These are phyloP conservation scores for Terana coerulea DNA, from an alignment of 768 basidiomycete species.

Conservation along the genomic window DNA sequence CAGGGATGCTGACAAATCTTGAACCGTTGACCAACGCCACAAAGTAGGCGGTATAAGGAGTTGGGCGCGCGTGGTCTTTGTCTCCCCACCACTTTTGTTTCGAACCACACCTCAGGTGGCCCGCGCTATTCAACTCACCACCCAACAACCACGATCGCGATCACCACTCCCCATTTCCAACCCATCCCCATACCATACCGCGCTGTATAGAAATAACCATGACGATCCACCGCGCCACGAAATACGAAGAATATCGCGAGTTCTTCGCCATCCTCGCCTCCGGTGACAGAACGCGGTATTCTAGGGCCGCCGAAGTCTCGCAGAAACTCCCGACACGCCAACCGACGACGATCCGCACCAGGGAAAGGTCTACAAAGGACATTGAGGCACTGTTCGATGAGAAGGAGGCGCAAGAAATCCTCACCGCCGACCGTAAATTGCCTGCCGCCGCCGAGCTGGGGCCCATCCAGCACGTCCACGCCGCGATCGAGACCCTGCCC, in stretches of 20 bases:
- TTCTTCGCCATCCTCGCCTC: slow-evolving; percentile 1
- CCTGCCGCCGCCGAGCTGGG: background rate
- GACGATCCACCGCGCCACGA: background rate
- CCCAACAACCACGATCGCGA: background rate
- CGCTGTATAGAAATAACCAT: background rate
- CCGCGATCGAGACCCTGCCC: background rate
- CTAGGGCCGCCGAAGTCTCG: background rate
- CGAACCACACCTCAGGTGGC: background rate
- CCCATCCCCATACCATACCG: background rate
- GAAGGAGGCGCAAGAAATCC: background rate
- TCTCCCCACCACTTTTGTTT: background rate
- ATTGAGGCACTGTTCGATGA: background rate
- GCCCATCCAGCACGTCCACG: background rate
- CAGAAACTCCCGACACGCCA: background rate
- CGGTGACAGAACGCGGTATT: background rate
- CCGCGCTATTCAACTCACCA: background rate
- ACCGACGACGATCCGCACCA: background rate
- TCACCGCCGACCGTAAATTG: background rate
- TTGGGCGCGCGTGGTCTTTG: no score
- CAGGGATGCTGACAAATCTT: no score
- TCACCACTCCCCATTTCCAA: background rate
- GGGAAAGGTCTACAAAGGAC: background rate
- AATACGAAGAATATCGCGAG: background rate
- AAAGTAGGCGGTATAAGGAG: no score
- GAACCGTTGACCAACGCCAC: no score